Evolutionary conservation across 805 yeast genomes (phyloP).

Genomic region (Saccharomyces eubayanus): DNA sequence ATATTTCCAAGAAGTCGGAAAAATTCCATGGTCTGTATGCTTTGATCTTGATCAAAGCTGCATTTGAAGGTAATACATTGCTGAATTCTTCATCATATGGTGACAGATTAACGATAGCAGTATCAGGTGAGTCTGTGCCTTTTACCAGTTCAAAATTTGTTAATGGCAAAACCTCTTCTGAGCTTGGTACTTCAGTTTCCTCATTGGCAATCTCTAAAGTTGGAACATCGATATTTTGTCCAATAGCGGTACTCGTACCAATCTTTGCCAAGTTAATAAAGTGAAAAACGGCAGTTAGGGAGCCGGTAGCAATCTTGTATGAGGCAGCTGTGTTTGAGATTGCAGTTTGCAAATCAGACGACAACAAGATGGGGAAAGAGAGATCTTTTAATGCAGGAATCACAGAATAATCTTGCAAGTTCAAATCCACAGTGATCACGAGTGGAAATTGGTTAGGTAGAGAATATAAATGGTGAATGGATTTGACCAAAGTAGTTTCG

Average conservation of each 20-base stretch:
- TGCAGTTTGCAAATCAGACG: constrained; percentile 51
- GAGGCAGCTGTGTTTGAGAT: constrained; percentile 49
- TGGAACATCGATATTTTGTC: constrained; percentile 10
- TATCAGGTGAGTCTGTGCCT: constrained; percentile 34
- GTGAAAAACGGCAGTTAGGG: constrained; percentile 58
- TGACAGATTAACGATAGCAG: constrained; percentile 60
- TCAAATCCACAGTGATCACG: constrained; percentile 54
- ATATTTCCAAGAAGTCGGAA: constrained; percentile 37
- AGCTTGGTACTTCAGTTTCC: constrained; percentile 8
- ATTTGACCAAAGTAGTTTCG: constrained; percentile 46
- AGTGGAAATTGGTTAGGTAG: constrained; percentile 35
- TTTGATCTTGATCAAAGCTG: constrained; percentile 44
- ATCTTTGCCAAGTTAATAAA: constrained; percentile 37
- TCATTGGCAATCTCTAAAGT: constrained; percentile 4
- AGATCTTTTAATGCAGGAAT: constrained; percentile 69
- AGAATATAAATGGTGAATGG: constrained; percentile 48
- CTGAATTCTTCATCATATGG: constrained; percentile 40
- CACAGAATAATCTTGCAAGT: constrained; percentile 56
- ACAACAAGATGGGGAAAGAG: constrained; percentile 54
- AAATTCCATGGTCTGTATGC: constrained; percentile 69
- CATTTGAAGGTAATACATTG: constrained; percentile 27
- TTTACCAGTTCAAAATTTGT: constrained; percentile 28
- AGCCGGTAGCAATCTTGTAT: constrained; percentile 43
- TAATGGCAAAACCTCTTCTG: constrained; percentile 25
- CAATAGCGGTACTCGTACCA: constrained; percentile 18